Conservation (phyloP, 805 yeast genomes). For the Starmerella stellata region DNA sequence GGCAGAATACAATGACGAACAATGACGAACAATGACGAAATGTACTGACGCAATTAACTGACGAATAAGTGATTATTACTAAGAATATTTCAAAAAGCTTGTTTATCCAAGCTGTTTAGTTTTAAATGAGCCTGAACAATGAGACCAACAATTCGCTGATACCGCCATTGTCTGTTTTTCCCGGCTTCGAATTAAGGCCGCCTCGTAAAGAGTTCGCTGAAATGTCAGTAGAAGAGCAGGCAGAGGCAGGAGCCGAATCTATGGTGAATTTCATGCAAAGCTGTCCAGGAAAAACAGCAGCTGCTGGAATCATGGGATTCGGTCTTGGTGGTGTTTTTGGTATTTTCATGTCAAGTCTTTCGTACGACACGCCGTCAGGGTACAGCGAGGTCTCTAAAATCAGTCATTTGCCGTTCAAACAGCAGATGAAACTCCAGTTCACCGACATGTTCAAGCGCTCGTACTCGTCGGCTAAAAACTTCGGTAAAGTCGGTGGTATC, state of each 20-base stretch:
- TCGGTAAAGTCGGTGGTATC: conserved; percentile 81
- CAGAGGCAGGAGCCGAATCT: conserved; percentile 68
- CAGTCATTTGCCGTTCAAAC: conserved; percentile 72
- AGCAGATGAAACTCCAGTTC: conserved; percentile 82
- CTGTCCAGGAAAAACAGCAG: conserved; percentile 83
- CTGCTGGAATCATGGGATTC: conserved; percentile 88
- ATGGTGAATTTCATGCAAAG: conserved; percentile 74
- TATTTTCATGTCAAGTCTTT: conserved; percentile 63
- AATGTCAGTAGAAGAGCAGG: conserved; percentile 84
- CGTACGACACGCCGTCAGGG: conserved; percentile 64
- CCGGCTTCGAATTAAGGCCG: conserved; percentile 7
- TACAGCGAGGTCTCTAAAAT: conserved; percentile 36
- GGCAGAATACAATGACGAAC: too few relatives aligned
- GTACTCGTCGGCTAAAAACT: conserved; percentile 78
- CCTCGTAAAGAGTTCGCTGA: conserved; percentile 35
- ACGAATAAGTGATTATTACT: too few relatives aligned
- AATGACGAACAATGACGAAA: too few relatives aligned
- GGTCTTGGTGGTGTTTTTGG: conserved; percentile 93
- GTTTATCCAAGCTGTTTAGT: too few relatives aligned
- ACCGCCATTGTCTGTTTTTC: neutral
- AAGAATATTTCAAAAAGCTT: too few relatives aligned
- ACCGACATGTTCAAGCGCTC: conserved; percentile 82
- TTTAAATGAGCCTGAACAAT: neutral
- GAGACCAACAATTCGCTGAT: too few relatives aligned
- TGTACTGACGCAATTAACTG: too few relatives aligned